Conservation (phyloP, 768 basidiomycete genomes). For the Cystofilobasidium bisporidii region DNA sequence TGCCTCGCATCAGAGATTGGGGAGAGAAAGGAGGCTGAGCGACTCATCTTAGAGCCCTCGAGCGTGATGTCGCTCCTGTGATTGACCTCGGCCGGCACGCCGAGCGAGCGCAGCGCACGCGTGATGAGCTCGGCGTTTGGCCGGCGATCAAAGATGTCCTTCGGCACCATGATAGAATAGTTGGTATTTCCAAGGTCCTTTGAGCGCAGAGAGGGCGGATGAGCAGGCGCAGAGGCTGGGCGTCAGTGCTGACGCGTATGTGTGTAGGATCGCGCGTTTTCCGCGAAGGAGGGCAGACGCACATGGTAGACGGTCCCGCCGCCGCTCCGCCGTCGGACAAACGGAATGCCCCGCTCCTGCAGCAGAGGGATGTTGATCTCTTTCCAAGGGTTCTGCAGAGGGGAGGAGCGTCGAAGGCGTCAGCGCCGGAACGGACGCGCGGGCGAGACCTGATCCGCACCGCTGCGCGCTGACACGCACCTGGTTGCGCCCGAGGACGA, state of each 20-base stretch:
- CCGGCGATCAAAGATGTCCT: slow-evolving; percentile 66
- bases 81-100: slow-evolving; percentile 50
- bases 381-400: slow-evolving; percentile 84
- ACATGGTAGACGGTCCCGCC: slow-evolving; percentile 97
- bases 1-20: too few species aligned
- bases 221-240: too few species aligned
- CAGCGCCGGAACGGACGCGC: background rate
- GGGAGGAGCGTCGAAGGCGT: background rate
- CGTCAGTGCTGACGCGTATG: too few species aligned
- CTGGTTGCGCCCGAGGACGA: slow-evolving; percentile 85
- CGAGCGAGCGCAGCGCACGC: slow-evolving; percentile 61
- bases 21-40: slow-evolving; percentile 4
- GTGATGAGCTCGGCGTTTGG: slow-evolving; percentile 68
- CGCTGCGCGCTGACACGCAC: slow-evolving; percentile 34
- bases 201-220: background rate
- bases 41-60: slow-evolving; percentile 29
- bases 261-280: too few species aligned
- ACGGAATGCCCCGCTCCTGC: slow-evolving; percentile 51
- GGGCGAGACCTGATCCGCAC: too few species aligned
- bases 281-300: too few species aligned
- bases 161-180: slow-evolving; percentile 84
- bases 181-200: slow-evolving; percentile 97
- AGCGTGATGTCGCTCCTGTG: slow-evolving; percentile 24
- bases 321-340: slow-evolving; percentile 76
- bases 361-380: slow-evolving; percentile 71